phyloP scores from a whole-genome alignment of 2,329 filamentous ascomycete species.

The Lachnellula arida region DNA sequence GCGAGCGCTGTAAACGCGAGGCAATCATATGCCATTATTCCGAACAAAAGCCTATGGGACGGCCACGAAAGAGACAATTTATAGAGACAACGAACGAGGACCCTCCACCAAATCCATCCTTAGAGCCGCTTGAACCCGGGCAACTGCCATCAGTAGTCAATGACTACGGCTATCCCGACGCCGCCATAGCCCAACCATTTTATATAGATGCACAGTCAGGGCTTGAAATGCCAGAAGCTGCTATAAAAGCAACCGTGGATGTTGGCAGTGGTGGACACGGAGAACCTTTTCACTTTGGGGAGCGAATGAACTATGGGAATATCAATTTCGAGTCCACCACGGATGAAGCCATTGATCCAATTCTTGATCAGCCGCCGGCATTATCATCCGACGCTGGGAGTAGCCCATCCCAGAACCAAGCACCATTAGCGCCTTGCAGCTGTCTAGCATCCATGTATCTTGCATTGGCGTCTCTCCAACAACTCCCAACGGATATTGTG shows the following conservation, averaged over 20 bases:
- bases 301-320: slow-evolving; percentile 19
- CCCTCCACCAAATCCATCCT: slow-evolving; percentile 1
- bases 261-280: background rate
- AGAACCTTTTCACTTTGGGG: slow-evolving; percentile 22
- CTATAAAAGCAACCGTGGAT: background rate
- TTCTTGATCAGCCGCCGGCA: slow-evolving; percentile 4
- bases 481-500: slow-evolving; percentile 26
- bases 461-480: slow-evolving; percentile 26
- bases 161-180: slow-evolving; percentile 9
- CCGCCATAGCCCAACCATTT: slow-evolving; percentile 18
- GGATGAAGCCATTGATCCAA: background rate
- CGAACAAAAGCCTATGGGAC: slow-evolving; percentile 61
- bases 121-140: slow-evolving; percentile 9
- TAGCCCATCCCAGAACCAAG: slow-evolving; percentile 3
- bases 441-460: slow-evolving; percentile 31
- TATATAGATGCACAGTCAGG: slow-evolving; percentile 6
- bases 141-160: slow-evolving; percentile 12
- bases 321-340: slow-evolving; percentile 7
- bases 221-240: background rate
- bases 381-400: slow-evolving; percentile 14
- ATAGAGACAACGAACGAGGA: slow-evolving; percentile 22
- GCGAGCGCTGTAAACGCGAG: slow-evolving; percentile 54
- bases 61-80: slow-evolving; percentile 53
- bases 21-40: slow-evolving; percentile 57
- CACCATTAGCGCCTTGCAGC: slow-evolving; percentile 15